A percentile compares a stretch with the other conserved stretches of the same genome.
phyloP scores from a whole-genome alignment of 2,329 filamentous ascomycete genomes.

The Ascocoryne sarcoides region DNA sequence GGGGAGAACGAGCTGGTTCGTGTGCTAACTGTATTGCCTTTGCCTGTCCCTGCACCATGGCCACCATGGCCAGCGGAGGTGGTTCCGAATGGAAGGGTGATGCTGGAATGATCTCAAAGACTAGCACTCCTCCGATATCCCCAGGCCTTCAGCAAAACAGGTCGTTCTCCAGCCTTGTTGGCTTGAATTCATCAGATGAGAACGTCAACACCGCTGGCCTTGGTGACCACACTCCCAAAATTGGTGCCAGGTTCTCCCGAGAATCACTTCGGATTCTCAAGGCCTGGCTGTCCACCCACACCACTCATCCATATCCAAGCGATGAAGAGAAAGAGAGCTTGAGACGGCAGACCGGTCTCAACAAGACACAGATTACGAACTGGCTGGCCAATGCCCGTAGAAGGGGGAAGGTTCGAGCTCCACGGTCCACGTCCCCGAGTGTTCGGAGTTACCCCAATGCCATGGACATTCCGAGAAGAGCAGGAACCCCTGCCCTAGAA shows the following conservation, averaged over 20 bases:
- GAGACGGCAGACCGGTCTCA: slow-evolving; percentile 70
- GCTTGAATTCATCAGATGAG: slow-evolving; percentile 42
- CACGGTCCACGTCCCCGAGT: slow-evolving; percentile 59
- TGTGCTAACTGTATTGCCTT: slow-evolving; percentile 18
- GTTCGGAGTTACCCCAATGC: slow-evolving; percentile 51
- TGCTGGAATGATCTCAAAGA: not conserved
- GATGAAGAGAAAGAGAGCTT: slow-evolving; percentile 79
- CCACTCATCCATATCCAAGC: slow-evolving; percentile 76
- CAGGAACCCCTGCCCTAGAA: slow-evolving; percentile 43
- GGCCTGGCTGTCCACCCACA: slow-evolving; percentile 74
- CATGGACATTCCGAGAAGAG: slow-evolving; percentile 63
- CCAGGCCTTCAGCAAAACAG: not conserved
- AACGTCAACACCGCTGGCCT: slow-evolving; percentile 49
- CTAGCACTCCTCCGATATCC: not conserved
- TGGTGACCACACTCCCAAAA: slow-evolving; percentile 41
- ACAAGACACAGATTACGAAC: slow-evolving; percentile 76
- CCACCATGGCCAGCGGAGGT: not conserved
- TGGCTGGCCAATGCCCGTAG: slow-evolving; percentile 88
- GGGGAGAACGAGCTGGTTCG: slow-evolving; percentile 9
- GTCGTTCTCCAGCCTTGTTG: slow-evolving; percentile 15
- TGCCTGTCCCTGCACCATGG: slow-evolving; percentile 14
- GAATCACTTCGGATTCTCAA: slow-evolving; percentile 74
- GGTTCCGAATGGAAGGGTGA: not conserved
- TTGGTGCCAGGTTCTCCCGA: slow-evolving; percentile 67
- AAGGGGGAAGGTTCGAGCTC: slow-evolving; percentile 65